phyloP scores from a whole-genome alignment of 2,329 filamentous ascomycete species.

The Ascochyta lentis region DNA sequence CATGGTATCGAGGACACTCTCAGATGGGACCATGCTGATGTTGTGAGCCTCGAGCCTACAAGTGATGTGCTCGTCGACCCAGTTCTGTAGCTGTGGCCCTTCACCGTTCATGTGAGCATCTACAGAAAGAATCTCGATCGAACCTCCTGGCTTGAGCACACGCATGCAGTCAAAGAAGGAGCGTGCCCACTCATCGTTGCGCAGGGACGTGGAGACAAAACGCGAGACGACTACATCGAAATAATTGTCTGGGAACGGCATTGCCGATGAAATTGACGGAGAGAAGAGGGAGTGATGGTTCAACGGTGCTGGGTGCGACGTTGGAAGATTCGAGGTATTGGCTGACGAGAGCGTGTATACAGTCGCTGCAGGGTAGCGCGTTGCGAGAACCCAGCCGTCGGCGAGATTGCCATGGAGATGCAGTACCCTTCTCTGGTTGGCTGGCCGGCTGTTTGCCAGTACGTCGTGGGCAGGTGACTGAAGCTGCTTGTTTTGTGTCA shows the following conservation, averaged over 20 bases:
- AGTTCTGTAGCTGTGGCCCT: constrained; percentile 27
- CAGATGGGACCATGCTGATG: constrained; percentile 32
- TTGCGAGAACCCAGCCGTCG: constrained; percentile 37
- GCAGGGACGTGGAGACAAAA: constrained; percentile 30
- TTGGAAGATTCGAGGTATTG: constrained; percentile 25
- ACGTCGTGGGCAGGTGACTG: constrained; percentile 36
- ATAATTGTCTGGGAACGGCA: constrained; percentile 35
- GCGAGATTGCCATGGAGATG: constrained; percentile 37
- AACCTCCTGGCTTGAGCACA: constrained; percentile 36
- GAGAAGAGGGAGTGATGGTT: constrained; percentile 39
- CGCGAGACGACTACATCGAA: constrained; percentile 37
- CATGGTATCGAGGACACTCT: constrained; percentile 38
- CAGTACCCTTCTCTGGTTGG: constrained; percentile 31
- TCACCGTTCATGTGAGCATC: constrained; percentile 36
- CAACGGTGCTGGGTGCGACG: constrained; percentile 33
- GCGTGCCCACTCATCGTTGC: constrained; percentile 37
- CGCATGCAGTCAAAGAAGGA: constrained; percentile 40
- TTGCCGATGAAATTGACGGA: constrained; percentile 28
- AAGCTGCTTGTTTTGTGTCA: constrained; percentile 37
- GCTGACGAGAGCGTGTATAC: constrained; percentile 34
- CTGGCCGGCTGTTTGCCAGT: constrained; percentile 28
- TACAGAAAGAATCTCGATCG: constrained; percentile 35
- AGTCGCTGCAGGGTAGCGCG: constrained; percentile 32
- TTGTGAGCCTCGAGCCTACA: constrained; percentile 29
- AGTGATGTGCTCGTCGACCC: constrained; percentile 35